Evolutionary conservation across 1,284 basidiomycete genomes (phyloP), one percentile per base, ranked within the genome.

Genomic region (Xanthoconium separans): DNA sequence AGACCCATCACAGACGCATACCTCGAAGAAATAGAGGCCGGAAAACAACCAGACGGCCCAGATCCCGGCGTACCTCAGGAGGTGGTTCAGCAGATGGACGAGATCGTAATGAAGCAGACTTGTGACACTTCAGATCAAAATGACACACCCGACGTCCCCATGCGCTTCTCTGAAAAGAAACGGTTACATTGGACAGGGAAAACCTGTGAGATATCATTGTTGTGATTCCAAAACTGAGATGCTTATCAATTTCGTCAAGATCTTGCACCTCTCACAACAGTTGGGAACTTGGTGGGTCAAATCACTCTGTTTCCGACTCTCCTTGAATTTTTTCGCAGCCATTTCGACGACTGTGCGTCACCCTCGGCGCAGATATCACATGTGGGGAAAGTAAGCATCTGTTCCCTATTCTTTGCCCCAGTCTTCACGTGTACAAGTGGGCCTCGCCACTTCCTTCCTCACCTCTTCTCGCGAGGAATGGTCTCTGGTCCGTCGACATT

Each of bases 221-320:
- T 20, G 30, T 46, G 34, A 51, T 31, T 51, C 39, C 27, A 36
- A 12, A 18, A 34, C 18, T 16, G 33, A 36, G 5, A 40, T 15
- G 10, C 27, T 58, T 49, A 50, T 57, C 58, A 50, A 24, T 43
- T 36, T 39, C 47, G 30, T 55, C 31, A 52, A 91, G 89, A 98
- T 73, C 83, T 97, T 2, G 95, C 95, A 1, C 95, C 96, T 0
- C 75, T 99, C 11, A 98, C 96, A 1, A 99, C 95, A 0, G 94
- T 96, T 29, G 95, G 96, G 29, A 98, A 98, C 65, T 71, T 98
- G 64, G 92, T 92, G 69, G 46, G 85, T 53, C 15, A 15, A 27
- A 34, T 2, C 22, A 43, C 13, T 47, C 33, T 7, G 20, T 34
- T 29, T 41, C 8, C 20, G 10, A 4, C 27, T 3, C 29, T 31